Evolutionary conservation across 208 protist genomes (phyloP), one percentile per base, ranked within the genome.

Genomic region (Trypanosoma brucei): DNA sequence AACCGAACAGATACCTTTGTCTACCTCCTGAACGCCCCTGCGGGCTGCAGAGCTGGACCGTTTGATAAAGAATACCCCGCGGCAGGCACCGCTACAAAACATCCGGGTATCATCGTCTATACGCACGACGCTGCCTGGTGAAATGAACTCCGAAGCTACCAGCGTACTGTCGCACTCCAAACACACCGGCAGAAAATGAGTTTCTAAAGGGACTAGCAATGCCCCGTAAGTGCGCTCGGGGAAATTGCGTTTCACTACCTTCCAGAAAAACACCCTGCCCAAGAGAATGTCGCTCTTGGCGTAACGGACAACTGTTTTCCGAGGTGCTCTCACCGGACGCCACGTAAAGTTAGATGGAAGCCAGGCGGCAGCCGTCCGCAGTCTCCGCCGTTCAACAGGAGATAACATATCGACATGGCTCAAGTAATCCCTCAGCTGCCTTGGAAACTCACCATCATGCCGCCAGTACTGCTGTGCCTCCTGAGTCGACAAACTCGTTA

Each of bases 71-170:
- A 86, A 93, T 0, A 51, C 30, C 39, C 74, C 54, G 34, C 87
- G 72, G 63, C 87, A 93, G 42, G 61, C 53, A 11, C 87, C 87
- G 53, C 70, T 62, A 59, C 87, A 93, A 56, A 93, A 93, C 53
- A 91, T 76, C 3, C 67, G 68, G 3, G 68, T 65, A 66, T 93
- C 86, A 46, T 65, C 46, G 36, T 81, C 70, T 11, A 75, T 67
- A 36, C 37, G 33, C 14, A 83, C 68, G 50, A 91, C 57, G 3
- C 36, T 42, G 14, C 83, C 86, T 4, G 83, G 81, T 3, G 40
- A 56, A 3, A 83, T 39, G 3, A 8, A 46, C 3, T 34, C 13
- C 14, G 34, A 13, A 59, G 2, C 39, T 11, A 49, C 14, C 1
- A 65, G 45, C 38, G n/a, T 4, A 9, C 22, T 22, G 33, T 65